Evolutionary conservation across 306 rosid genomes (phyloP), one percentile per base, ranked within the genome.

Genomic region (Lagenaria siceraria): DNA sequence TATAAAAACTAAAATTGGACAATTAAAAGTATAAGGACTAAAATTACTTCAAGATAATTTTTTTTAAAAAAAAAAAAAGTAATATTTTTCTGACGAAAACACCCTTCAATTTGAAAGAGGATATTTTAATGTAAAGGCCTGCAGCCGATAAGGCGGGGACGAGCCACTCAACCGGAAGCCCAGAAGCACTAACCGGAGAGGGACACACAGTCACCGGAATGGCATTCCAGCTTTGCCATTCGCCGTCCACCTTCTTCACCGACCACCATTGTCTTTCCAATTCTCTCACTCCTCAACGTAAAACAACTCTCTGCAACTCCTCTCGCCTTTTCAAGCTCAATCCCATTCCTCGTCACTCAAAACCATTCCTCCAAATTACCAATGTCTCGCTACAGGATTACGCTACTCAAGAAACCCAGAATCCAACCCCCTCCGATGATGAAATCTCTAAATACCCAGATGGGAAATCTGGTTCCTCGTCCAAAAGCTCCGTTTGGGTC

Each of bases 401-500:
- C 31, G 24, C 86, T 78, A 27, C 80, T 51, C 66, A 48, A 83
- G 80, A 79, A 55, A 35, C 87, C 64, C 83, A 85, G 59, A 53
- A 54, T 7, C 6, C 56, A 48, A 58, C 59, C 40, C 62, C 80
- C 70, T 6, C 71, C 14, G 58, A 81, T 25, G 76, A 69, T 78
- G 79, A 55, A 22, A 64, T 35, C 56, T n/a, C 61, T 6, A 49
- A 82, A 10, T 18, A 35, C 82, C 85, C 86, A 58, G 84, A 81
- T 83, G 81, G 73, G 69, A 87, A 87, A 12, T 75, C 87, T 7
- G 52, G 61, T 8, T 46, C 90, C 68, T 82, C 82, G 8, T 80
- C 88, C 18, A 90, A 84, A 81, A 79, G 74, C 79, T 84, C 85
- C 59, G 53, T 88, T 52, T 92, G 98, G 98, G 97, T 96, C 81